Evolutionary conservation across 495 filamentous ascomycete genomes (phyloP).

Genomic region (Penicillium antarcticum): DNA sequence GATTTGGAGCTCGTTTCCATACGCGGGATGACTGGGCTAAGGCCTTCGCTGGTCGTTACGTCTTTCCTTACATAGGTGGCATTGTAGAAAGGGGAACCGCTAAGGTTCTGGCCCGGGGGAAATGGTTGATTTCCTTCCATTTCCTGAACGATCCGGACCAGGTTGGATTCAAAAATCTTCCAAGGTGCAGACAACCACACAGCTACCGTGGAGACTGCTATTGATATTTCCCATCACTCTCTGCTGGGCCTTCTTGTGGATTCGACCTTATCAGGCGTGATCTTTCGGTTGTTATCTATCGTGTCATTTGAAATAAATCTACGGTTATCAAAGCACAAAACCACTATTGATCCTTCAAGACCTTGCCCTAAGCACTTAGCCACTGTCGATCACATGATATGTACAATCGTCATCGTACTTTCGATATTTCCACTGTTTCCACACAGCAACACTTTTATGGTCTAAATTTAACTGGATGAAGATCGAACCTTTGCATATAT

Average conservation of each 20-base stretch:
- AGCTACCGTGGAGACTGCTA: not conserved
- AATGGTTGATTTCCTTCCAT: not conserved
- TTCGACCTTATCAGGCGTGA: not conserved
- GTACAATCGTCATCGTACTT: too few relatives aligned
- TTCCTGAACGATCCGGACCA: not conserved
- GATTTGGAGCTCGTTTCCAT: not conserved
- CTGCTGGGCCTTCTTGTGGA: not conserved
- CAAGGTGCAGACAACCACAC: not conserved
- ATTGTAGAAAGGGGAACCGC: not conserved
- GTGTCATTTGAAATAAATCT: too few relatives aligned
- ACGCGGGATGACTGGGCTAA: not conserved
- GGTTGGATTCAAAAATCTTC: not conserved
- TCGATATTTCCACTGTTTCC: too few relatives aligned
- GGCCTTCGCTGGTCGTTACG: not conserved
- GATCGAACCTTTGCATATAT: too few relatives aligned
- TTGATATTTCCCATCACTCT: not conserved
- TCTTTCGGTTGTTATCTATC: too few relatives aligned
- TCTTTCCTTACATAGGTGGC: not conserved
- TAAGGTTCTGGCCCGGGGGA: not conserved
- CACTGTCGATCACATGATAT: too few relatives aligned
- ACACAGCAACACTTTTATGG: too few relatives aligned
- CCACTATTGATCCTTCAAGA: too few relatives aligned
- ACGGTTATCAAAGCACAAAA: too few relatives aligned
- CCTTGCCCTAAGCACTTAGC: too few relatives aligned
- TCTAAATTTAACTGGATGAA: too few relatives aligned